These are phyloP conservation scores for Monilinia aucupariae DNA, from an alignment of 2,329 filamentous ascomycete genomes.

Conservation along the genomic window DNA sequence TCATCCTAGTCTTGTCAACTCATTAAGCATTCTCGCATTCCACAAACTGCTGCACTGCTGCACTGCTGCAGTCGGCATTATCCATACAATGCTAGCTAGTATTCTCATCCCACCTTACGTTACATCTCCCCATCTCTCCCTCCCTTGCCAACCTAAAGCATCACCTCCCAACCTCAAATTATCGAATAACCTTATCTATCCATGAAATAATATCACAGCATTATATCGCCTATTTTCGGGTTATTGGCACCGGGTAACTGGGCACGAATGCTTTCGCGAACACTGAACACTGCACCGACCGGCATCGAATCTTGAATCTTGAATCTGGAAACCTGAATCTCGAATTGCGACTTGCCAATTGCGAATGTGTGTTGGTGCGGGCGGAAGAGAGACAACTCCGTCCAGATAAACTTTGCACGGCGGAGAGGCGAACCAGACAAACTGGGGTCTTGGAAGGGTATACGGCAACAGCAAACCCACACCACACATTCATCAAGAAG, in stretches of 20 bases:
- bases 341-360: slow-evolving; percentile 7
- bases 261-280: slow-evolving; percentile 6
- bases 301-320: not conserved
- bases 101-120: no score
- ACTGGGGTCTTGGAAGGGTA: not conserved
- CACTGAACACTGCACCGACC: slow-evolving; percentile 2
- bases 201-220: no score
- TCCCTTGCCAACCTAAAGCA: no score
- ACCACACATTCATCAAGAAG: no score
- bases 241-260: slow-evolving; percentile 14
- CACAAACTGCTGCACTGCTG: no score
- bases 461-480: no score
- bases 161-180: no score
- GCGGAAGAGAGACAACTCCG: not conserved
- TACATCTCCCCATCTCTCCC: no score
- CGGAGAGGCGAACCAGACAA: slow-evolving; percentile 1
- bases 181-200: no score
- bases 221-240: slow-evolving; percentile 14
- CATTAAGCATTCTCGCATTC: not conserved
- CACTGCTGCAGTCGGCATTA: no score
- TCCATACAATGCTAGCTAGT: no score
- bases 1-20: not conserved
- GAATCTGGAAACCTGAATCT: not conserved
- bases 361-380: not conserved
- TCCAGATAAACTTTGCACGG: not conserved